Base-by-base conservation (phyloP, 1,284 basidiomycete genomes). In the Xerocomus nothofagi region DNA sequence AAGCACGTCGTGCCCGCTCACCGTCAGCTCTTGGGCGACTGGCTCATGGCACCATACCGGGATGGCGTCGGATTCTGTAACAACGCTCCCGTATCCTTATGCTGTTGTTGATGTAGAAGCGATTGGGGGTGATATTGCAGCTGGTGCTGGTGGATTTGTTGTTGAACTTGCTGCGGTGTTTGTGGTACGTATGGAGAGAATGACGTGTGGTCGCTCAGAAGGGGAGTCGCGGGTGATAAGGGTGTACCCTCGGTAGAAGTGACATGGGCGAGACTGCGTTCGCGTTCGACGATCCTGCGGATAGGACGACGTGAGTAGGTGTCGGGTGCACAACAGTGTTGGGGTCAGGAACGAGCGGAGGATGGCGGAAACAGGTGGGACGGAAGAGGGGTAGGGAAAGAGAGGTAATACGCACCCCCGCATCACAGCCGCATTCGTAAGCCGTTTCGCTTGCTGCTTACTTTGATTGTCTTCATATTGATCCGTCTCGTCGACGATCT, bases 401-500 rank as follows among this genome's bases (percentile, higher is more conserved):
- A 8, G 10, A 15, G 1, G 17, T 4, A 34, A 17, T 2, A 70
- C 76, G 34, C 26, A 88, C 86, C 88, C 88, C 62, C 85, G 79
- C 91, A 94, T 93, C 46, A 93, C 77, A 9, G 83, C 78, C 9
- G 86, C 79, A 8, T 84, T 90, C 10, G 86, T 87, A 53, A 80
- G 71, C 23, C 92, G 77, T 58, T 79, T 85, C 0, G 66, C 64
- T 41, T 45, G 43, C 44, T 77, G 77, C 66, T 93, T 93, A 39
- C 81, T 84, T 47, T 84, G 82, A 63, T 93, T 95, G 59, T 93
- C 91, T 57, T 90, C 84, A 60, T 88, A 93, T 18, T 84, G 78
- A 70, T 96, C 92, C 4, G 91, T 94, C 69, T 95, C 92, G 62
- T 95, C 92, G 32, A 94, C 84, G 45, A 92, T 91, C 69, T 94